phyloP scores from a whole-genome alignment of 1,284 basidiomycete species.

The Salmacisia buchloeana region DNA sequence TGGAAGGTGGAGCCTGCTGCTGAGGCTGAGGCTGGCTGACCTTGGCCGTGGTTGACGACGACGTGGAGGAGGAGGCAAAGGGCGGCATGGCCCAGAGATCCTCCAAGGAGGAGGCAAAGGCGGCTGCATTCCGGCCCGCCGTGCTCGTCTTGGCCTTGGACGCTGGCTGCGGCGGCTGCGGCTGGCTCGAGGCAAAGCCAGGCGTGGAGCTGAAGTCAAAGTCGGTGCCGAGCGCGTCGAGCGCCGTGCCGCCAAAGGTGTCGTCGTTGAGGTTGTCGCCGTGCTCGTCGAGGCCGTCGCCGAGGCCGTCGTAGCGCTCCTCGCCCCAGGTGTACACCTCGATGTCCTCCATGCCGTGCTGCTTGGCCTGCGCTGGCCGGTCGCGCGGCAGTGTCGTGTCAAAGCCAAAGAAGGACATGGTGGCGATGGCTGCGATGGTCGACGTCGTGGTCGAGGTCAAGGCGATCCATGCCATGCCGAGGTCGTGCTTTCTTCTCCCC shows the following conservation, averaged over 20 bases:
- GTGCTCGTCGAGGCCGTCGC: slow-evolving; percentile 76
- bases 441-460: neutral
- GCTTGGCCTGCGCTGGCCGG: neutral
- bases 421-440: neutral
- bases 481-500: too few relatives aligned
- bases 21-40: neutral
- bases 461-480: too few relatives aligned
- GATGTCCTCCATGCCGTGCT: slow-evolving; percentile 61
- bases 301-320: slow-evolving; percentile 82
- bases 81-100: slow-evolving; percentile 46
- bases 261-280: slow-evolving; percentile 79
- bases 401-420: slow-evolving; percentile 51
- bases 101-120: slow-evolving; percentile 46
- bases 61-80: slow-evolving; percentile 11
- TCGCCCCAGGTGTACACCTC: slow-evolving; percentile 82
- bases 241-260: slow-evolving; percentile 68
- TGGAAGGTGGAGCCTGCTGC: neutral
- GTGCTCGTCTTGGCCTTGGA: slow-evolving; percentile 17
- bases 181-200: slow-evolving; percentile 8
- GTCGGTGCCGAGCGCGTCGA: slow-evolving; percentile 66
- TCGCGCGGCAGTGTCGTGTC: slow-evolving; percentile 43
- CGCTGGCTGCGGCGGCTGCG: slow-evolving; percentile 9
- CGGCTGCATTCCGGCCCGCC: slow-evolving; percentile 30
- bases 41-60: neutral
- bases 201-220: slow-evolving; percentile 70